Base-by-base conservation (phyloP, 1,139 yeast genomes). In the Yamadazyma mexicana region DNA sequence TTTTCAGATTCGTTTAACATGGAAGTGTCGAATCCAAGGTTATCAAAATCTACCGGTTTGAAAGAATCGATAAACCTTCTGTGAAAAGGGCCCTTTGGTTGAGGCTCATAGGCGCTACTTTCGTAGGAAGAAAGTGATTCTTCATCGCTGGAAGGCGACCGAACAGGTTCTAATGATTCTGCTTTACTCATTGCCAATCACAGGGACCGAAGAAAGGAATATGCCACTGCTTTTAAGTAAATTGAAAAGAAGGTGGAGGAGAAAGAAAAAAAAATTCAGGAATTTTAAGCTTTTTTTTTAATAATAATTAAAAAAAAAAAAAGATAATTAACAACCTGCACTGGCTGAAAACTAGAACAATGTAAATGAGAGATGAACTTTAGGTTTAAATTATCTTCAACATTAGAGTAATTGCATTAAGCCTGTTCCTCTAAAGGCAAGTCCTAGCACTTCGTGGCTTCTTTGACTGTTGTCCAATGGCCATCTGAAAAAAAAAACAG, bases 1-100 rank as follows among this genome's bases (percentile, higher is more conserved):
- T 57, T 61, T 46, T 69, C 75, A 43, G 66, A 48, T 22, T 62
- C 67, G 3, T 61, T 56, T 56, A 65, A 50, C 2, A 49, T 47
- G 1, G 54, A 44, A 26, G 59, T 50, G 45, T 69, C 75, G 37
- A 66, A 51, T 3, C 73, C 74, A 24, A 64, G 69, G 2, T 64
- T 70, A 40, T 69, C 73, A 34, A 69, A 55, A 41, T 69, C 48
- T 33, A 67, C 59, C n/a, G 73, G 72, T 44, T 59, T 65, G 60
- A 70, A 70, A 5, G 73, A 61, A 47, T 69, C 64, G 12, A 62
- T 39, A 32, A 69, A 57, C 11, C 69, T 52, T 18, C 41, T 36
- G 20, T 39, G 53, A 50, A 28, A 33, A 11, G 43, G 28, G 26
- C 17, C 31, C n/a, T 37, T 14, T 9, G 22, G 31, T 7, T 29